Percentiles rank a stretch among this genome's conserved stretches.
phyloP scores from a whole-genome alignment of 2,329 filamentous ascomycete species.

The Magnaporthales sp. region DNA sequence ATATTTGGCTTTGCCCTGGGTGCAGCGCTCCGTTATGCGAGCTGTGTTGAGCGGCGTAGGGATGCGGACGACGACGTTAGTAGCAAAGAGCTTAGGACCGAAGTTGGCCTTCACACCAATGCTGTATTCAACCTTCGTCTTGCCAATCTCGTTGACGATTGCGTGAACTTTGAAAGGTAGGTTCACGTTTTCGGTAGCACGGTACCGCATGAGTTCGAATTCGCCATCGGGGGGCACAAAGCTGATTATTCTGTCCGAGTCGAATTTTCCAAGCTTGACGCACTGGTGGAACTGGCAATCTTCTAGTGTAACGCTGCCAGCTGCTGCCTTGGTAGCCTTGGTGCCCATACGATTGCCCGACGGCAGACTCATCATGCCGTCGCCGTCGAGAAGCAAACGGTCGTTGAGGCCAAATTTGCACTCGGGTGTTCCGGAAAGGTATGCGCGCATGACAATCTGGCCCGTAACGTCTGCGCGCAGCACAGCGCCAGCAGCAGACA shows the following conservation, averaged over 20 bases:
- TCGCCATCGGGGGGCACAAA: slow-evolving; percentile 96
- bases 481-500: slow-evolving; percentile 95
- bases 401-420: slow-evolving; percentile 99
- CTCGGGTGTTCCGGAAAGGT: slow-evolving; percentile 90
- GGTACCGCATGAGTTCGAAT: slow-evolving; percentile 94
- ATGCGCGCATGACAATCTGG: slow-evolving; percentile 97
- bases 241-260: slow-evolving; percentile 91
- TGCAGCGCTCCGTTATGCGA: slow-evolving; percentile 83
- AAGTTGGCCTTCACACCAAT: slow-evolving; percentile 97
- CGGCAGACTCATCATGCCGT: slow-evolving; percentile 55
- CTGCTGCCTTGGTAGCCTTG: slow-evolving; percentile 91
- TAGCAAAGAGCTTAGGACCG: slow-evolving; percentile 90
- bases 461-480: slow-evolving; percentile 93
- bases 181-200: slow-evolving; percentile 97
- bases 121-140: slow-evolving; percentile 97
- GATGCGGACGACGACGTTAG: slow-evolving; percentile 89
- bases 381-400: slow-evolving; percentile 77
- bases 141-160: slow-evolving; percentile 95
- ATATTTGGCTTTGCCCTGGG: slow-evolving; percentile 96
- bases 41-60: slow-evolving; percentile 96
- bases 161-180: slow-evolving; percentile 97
- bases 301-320: slow-evolving; percentile 89
- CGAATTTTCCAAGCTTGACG: slow-evolving; percentile 94
- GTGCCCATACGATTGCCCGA: slow-evolving; percentile 71
- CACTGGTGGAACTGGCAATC: slow-evolving; percentile 99